phyloP scores from a whole-genome alignment of 192 early-diverging fungal genomes.

The Dimargaris cristalligena region DNA sequence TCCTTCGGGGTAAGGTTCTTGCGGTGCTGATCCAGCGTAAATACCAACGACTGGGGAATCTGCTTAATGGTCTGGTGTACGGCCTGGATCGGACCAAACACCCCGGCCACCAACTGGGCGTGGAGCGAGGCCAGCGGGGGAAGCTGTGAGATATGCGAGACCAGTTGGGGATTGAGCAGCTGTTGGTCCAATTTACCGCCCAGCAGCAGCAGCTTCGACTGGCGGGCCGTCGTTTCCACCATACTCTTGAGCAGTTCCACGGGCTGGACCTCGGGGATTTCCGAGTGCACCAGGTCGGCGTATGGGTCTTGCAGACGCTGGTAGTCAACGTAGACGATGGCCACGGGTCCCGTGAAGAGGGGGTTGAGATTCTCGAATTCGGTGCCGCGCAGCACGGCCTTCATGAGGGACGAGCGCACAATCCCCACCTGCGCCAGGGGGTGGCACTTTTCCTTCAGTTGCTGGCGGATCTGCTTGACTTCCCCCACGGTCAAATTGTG shows the following conservation, averaged over 20 bases:
- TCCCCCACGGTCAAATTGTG: conserved; percentile 25
- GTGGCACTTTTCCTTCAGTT: conserved; percentile 15
- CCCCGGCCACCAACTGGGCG: conserved; percentile 22
- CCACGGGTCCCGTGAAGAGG: conserved; percentile 26
- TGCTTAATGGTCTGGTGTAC: conserved; percentile 7
- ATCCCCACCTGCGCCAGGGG: conserved; percentile 20
- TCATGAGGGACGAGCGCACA: conserved; percentile 23
- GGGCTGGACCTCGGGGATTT: not conserved
- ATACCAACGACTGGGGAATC: conserved; percentile 10
- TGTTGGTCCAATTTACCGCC: conserved; percentile 22
- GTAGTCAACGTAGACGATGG: conserved; percentile 19
- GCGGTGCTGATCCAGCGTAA: not conserved
- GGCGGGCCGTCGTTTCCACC: conserved; percentile 14
- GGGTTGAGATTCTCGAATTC: conserved; percentile 18
- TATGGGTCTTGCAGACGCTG: not conserved
- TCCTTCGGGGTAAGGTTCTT: too few species aligned
- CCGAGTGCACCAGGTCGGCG: not conserved
- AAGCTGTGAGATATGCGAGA: conserved; percentile 20
- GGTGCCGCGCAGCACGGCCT: conserved; percentile 26
- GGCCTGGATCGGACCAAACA: conserved; percentile 11
- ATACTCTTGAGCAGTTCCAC: conserved; percentile 15
- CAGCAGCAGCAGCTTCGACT: conserved; percentile 22
- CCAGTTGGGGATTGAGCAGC: conserved; percentile 22
- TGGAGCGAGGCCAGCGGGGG: conserved; percentile 20
- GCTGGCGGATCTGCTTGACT: conserved; percentile 15